phyloP scores from a whole-genome alignment of 176 grass and related monocot genomes.

The Oryza glumipatula region DNA sequence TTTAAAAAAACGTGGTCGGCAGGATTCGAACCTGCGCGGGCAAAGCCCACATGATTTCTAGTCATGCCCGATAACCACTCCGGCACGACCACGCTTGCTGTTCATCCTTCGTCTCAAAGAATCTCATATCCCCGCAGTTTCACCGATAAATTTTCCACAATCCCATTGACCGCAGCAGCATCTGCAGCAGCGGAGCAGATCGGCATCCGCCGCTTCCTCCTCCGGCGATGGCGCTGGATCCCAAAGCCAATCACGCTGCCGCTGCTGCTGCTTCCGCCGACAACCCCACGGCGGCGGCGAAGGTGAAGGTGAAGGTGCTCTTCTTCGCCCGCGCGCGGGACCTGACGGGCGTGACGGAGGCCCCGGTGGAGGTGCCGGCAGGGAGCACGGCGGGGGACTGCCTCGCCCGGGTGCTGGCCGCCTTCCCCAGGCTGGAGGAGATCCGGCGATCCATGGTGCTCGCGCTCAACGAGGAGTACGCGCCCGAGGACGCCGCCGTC shows the following conservation, averaged over 20 bases:
- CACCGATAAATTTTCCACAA: no score
- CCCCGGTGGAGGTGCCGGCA: constrained; percentile 50
- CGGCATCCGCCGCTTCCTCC: neutral
- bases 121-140: no score
- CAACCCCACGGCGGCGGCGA: neutral
- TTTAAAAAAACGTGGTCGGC: constrained; percentile 49
- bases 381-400: constrained; percentile 74
- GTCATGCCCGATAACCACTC: constrained; percentile 96
- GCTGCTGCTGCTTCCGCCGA: constrained; percentile 22
- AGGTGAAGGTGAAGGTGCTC: constrained; percentile 66
- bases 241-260: constrained; percentile 21
- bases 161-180: neutral
- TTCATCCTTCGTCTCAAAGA: no score
- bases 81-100: constrained; percentile 63
- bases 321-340: constrained; percentile 91
- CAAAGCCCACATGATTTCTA: constrained; percentile 93
- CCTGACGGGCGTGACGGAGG: constrained; percentile 60
- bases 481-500: constrained; percentile 60
- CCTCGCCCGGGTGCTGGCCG: constrained; percentile 54
- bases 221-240: constrained; percentile 36
- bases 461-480: constrained; percentile 88
- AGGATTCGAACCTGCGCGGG: constrained; percentile 93
- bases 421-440: constrained; percentile 80
- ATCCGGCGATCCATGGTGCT: constrained; percentile 79
- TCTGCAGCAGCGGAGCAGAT: neutral